Conservation (phyloP, 225 moss, liverwort and hornwort genomes). For the Bryoerythrophyllum caledonicum region DNA sequence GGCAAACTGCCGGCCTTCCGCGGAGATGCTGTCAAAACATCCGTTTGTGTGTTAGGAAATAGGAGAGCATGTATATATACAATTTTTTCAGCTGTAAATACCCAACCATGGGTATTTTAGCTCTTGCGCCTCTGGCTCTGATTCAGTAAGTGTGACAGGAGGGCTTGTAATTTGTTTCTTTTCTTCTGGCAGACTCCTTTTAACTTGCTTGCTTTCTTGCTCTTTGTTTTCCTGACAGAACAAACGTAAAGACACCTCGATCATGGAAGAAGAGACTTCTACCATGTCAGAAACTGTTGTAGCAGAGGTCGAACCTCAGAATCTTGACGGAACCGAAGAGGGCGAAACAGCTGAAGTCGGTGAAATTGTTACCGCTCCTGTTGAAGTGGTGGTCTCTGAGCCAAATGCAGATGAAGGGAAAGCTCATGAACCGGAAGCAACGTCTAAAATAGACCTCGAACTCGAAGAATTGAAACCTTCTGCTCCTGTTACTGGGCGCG, state of each 20-base stretch:
- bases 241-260: conserved; percentile 69
- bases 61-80: too few relatives aligned
- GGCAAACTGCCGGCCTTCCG: too few relatives aligned
- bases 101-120: too few relatives aligned
- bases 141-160: not conserved
- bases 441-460: conserved; percentile 30
- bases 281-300: conserved; percentile 33
- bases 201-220: not conserved
- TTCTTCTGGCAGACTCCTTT: not conserved
- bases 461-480: conserved; percentile 2
- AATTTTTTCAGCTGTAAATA: too few relatives aligned
- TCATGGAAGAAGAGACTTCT: conserved; percentile 36
- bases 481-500: conserved; percentile 29
- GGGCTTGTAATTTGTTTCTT: not conserved
- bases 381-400: conserved; percentile 36
- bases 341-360: conserved; percentile 73
- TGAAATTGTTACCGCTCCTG: conserved; percentile 38
- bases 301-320: conserved; percentile 35
- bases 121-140: conserved; percentile 26
- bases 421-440: conserved; percentile 30
- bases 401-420: conserved; percentile 25
- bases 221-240: conserved; percentile 42
- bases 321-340: conserved; percentile 66
- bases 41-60: too few relatives aligned
- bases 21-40: too few relatives aligned